phyloP scores from a whole-genome alignment of 2,329 filamentous ascomycete genomes.

The Cytospora chrysosperma region DNA sequence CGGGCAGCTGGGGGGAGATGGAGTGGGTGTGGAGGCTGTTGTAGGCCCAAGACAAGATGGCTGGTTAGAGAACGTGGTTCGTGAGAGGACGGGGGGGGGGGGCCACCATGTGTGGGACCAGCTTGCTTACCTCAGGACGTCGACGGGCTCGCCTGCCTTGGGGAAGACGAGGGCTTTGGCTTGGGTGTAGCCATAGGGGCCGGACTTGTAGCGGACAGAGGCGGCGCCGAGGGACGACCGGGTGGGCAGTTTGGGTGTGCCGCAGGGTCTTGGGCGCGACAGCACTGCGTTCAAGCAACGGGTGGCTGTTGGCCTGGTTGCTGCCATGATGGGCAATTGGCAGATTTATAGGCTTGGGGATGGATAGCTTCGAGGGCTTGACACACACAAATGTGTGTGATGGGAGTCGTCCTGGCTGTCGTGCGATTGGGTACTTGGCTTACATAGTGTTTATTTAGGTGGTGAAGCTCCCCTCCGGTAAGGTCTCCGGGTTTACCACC shows the following conservation, averaged over 20 bases:
- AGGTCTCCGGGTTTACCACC: neutral
- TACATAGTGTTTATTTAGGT: too few relatives aligned
- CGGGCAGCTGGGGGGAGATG: conserved; percentile 71
- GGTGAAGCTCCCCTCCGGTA: too few relatives aligned
- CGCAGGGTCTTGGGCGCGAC: conserved; percentile 11
- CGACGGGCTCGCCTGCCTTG: conserved; percentile 70
- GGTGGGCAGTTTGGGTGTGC: conserved; percentile 1
- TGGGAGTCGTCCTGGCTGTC: neutral
- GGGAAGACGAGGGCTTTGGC: conserved; percentile 79
- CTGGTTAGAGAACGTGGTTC: too few relatives aligned
- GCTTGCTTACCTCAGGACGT: conserved; percentile 64
- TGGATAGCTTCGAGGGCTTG: neutral
- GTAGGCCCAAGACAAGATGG: too few relatives aligned
- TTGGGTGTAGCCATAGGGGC: conserved; percentile 78
- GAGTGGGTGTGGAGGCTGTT: conserved; percentile 69
- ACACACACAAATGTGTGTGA: too few relatives aligned
- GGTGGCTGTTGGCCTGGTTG: conserved; percentile 14
- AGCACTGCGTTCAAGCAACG: conserved; percentile 20
- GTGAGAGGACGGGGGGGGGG: neutral
- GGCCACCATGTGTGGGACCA: too few relatives aligned
- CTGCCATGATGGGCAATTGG: conserved; percentile 22
- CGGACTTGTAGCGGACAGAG: conserved; percentile 51
- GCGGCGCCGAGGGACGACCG: conserved; percentile 27
- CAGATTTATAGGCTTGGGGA: too few relatives aligned
- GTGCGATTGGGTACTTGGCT: too few relatives aligned